A percentile compares a stretch with the other conserved stretches of the same genome.
Conservation (phyloP, 2,329 filamentous ascomycete species). For the Verticillium albo-atrum region DNA sequence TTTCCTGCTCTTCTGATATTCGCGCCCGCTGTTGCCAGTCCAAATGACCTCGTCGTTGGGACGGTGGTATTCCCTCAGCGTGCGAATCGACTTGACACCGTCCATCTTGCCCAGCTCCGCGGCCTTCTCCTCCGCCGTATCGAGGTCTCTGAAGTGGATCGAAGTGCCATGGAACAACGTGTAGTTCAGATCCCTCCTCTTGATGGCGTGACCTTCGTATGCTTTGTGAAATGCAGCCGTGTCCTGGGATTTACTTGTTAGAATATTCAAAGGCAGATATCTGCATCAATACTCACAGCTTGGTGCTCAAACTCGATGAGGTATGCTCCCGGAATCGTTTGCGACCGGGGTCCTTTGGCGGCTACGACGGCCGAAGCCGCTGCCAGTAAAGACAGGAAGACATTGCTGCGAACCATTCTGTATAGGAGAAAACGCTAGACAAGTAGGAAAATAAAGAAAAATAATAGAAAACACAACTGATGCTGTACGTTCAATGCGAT, state of each 20-base stretch:
- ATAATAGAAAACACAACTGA: neutral
- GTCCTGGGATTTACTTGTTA: slow-evolving; percentile 28
- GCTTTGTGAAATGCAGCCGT: slow-evolving; percentile 31
- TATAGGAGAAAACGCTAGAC: neutral
- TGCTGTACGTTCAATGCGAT: neutral
- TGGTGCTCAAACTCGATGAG: slow-evolving; percentile 50
- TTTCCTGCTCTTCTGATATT: slow-evolving; percentile 23
- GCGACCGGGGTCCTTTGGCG: slow-evolving; percentile 16
- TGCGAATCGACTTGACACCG: slow-evolving; percentile 45
- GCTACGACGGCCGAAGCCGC: slow-evolving; percentile 23
- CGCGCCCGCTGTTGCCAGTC: slow-evolving; percentile 28
- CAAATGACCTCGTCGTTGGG: slow-evolving; percentile 41
- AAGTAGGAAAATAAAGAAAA: neutral
- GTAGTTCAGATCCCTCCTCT: slow-evolving; percentile 44
- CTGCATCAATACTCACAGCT: slow-evolving; percentile 29
- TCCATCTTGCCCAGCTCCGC: slow-evolving; percentile 34
- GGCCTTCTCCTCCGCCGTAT: slow-evolving; percentile 37
- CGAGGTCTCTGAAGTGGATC: slow-evolving; percentile 43
- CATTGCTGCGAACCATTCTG: slow-evolving; percentile 30
- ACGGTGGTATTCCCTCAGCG: slow-evolving; percentile 38
- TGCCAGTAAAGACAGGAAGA: slow-evolving; percentile 30
- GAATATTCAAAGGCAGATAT: neutral
- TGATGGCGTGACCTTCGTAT: slow-evolving; percentile 33
- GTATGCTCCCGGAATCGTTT: slow-evolving; percentile 41
- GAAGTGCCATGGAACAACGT: slow-evolving; percentile 51